phyloP scores from a whole-genome alignment of 2,329 filamentous ascomycete genomes.

The Cytospora piceicola region DNA sequence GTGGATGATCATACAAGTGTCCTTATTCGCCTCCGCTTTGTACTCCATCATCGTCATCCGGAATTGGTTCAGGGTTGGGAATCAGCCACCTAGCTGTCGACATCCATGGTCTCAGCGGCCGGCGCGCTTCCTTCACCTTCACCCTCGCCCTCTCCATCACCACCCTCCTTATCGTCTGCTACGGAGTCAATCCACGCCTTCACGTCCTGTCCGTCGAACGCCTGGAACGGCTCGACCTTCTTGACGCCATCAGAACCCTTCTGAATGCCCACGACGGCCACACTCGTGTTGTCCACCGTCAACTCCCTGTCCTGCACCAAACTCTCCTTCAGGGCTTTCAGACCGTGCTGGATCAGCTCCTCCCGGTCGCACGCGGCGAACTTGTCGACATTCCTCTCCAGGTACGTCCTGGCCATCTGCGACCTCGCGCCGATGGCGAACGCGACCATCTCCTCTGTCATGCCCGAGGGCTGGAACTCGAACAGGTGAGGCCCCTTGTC shows the following conservation, averaged over 20 bases:
- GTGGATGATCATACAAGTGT: conserved; percentile 24
- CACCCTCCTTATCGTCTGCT: conserved; percentile 57
- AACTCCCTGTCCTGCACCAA: conserved; percentile 96
- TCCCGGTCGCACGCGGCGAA: conserved; percentile 79
- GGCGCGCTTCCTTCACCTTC: conserved; percentile 37
- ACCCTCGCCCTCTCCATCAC: conserved; percentile 47
- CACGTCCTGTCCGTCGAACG: conserved; percentile 88
- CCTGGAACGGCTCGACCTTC: conserved; percentile 78
- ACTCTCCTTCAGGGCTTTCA: conserved; percentile 92
- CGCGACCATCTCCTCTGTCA: conserved; percentile 96
- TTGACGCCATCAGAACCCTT: conserved; percentile 55
- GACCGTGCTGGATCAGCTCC: conserved; percentile 86
- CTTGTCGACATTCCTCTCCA: conserved; percentile 86
- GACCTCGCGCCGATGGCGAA: conserved; percentile 94
- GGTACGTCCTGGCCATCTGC: conserved; percentile 97
- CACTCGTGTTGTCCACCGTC: conserved; percentile 94
- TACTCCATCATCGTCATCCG: conserved; percentile 4
- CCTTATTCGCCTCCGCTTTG: neutral
- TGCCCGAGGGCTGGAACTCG: conserved; percentile 94
- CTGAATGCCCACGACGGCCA: conserved; percentile 76
- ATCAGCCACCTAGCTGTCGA: conserved; percentile 41
- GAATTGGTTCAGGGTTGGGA: neutral
- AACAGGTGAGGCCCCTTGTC: conserved; percentile 94
- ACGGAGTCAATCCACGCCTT: conserved; percentile 82
- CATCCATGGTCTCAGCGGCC: conserved; percentile 49